phyloP scores from a whole-genome alignment of 2,329 filamentous ascomycete genomes.

The Talaromyces sp. region DNA sequence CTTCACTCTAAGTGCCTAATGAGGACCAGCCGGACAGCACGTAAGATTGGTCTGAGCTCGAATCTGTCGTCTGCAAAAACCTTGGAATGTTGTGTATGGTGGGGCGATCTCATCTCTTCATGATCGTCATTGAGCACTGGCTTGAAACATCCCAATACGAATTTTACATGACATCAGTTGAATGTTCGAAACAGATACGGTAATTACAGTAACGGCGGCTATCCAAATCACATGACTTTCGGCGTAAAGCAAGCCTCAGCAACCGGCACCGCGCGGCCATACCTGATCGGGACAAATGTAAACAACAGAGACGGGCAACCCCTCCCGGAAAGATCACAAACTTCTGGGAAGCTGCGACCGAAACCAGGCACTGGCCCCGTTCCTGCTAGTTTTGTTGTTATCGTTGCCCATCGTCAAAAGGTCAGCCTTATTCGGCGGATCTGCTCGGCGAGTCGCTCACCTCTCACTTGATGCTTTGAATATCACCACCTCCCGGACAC shows the following conservation, averaged over 20 bases:
- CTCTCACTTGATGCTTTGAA: neutral
- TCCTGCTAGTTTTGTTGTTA: conserved; percentile 9
- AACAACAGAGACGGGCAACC: conserved; percentile 21
- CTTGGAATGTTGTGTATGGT: conserved; percentile 5
- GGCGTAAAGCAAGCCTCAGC: conserved; percentile 4
- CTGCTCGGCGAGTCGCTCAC: neutral
- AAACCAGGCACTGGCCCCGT: conserved; percentile 3
- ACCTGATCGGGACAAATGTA: conserved; percentile 43
- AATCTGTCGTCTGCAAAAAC: neutral
- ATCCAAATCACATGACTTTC: conserved; percentile 11
- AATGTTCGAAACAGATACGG: neutral
- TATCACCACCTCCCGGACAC: neutral
- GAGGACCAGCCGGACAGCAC: neutral
- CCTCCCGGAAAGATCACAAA: conserved; percentile 17
- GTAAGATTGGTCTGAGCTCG: neutral
- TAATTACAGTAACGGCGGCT: neutral
- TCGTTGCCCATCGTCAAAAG: conserved; percentile 1
- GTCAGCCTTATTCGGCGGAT: conserved; percentile 14
- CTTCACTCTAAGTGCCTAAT: neutral
- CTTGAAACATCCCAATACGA: neutral
- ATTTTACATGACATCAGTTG: neutral
- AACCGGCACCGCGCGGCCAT: conserved; percentile 22
- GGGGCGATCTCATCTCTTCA: conserved; percentile 1
- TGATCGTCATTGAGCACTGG: neutral
- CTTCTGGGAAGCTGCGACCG: conserved; percentile 14